Evolutionary conservation across 331 rosid species (phyloP).

Genomic region (Acacia pycnantha): DNA sequence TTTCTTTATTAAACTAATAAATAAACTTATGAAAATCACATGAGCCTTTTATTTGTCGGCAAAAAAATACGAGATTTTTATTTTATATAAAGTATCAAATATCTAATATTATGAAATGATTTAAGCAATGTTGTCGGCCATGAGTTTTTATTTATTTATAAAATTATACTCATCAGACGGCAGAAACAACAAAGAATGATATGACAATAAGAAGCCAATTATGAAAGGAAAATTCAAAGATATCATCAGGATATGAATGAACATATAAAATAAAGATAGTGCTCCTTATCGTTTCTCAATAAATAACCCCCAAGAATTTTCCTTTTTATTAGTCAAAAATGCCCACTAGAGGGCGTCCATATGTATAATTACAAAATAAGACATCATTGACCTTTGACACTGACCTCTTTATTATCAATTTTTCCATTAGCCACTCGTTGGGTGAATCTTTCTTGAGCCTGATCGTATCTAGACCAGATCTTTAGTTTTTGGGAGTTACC

Average conservation of each 20-base stretch:
- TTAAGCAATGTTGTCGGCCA: not conserved
- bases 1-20: no score
- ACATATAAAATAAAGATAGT: not conserved
- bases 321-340: not conserved
- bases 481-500: not conserved
- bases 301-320: not conserved
- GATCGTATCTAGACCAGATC: slow-evolving; percentile 21
- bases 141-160: not conserved
- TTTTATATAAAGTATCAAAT: no score
- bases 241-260: not conserved
- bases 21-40: no score
- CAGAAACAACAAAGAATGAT: not conserved
- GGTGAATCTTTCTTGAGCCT: slow-evolving; percentile 4
- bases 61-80: no score
- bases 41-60: no score
- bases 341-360: not conserved
- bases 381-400: slow-evolving; percentile 4
- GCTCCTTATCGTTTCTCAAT: not conserved
- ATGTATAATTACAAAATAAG: not conserved
- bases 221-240: not conserved
- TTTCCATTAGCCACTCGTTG: not conserved
- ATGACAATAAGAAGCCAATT: not conserved
- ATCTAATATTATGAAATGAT: no score
- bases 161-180: not conserved
- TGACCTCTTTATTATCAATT: not conserved